Percentiles rank a stretch among this genome's conserved stretches.
Evolutionary conservation across 2,329 filamentous ascomycete species (phyloP).

Genomic region (Fusarium sp.): DNA sequence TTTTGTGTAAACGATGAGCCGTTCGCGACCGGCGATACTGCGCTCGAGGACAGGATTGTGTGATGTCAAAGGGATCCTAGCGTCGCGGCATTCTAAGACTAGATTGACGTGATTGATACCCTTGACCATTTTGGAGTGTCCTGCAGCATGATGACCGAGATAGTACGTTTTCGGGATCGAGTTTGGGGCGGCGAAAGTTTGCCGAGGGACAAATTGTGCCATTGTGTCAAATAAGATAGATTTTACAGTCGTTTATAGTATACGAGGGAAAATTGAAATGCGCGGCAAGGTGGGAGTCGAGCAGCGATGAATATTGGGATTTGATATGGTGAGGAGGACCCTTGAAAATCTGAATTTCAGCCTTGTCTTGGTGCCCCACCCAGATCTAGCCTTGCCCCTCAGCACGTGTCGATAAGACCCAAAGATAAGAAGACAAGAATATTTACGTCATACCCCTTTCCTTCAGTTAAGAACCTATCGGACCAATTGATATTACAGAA

Average conservation of each 20-base stretch:
- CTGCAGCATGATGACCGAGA: conserved; percentile 90
- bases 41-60: conserved; percentile 91
- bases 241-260: conserved; percentile 11
- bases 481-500: conserved; percentile 39
- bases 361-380: conserved; percentile 25
- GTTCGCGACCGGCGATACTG: conserved; percentile 76
- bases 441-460: conserved; percentile 39
- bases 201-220: conserved; percentile 77
- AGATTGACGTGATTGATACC: conserved; percentile 85
- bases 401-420: conserved; percentile 39
- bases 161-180: conserved; percentile 92
- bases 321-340: conserved; percentile 12
- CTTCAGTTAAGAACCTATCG: conserved; percentile 25
- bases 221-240: conserved; percentile 29
- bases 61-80: conserved; percentile 88
- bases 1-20: conserved; percentile 93
- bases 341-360: conserved; percentile 29
- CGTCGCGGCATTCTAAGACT: conserved; percentile 94
- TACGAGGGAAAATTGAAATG: neutral
- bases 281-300: neutral
- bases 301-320: neutral
- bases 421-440: neutral
- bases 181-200: conserved; percentile 76
- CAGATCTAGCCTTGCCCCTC: conserved; percentile 11
- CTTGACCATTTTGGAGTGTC: conserved; percentile 81